Evolutionary conservation across 768 basidiomycete genomes (phyloP), one percentile per base, ranked within the genome.

Genomic region (Amylocystis lapponica): DNA sequence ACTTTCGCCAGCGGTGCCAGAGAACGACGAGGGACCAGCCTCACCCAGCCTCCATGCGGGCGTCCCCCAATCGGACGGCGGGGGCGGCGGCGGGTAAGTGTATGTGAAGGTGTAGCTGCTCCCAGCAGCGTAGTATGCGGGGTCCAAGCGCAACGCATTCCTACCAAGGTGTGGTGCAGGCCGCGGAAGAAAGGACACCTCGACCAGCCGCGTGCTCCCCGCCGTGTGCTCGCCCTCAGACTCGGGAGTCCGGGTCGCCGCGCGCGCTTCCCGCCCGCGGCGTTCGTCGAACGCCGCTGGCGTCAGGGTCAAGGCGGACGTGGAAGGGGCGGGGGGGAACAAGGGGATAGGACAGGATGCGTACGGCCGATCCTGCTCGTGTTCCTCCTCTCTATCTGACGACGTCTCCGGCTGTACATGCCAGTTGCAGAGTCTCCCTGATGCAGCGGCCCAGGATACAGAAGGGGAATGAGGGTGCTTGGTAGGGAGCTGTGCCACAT

Each of bases 381-480:
- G 25, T 26, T 20, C 22, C 10, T 3, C 9, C 30, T 34, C 41
- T 25, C 41, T 26, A 34, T 26, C 3, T 34, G 34, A 3, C 23
- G 39, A 29, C 17, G 27, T 5, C 39, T 19, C 39, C 19, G 26
- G 39, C 22, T n/a, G n/a, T n/a, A n/a, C n/a, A n/a, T n/a, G n/a
- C n/a, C n/a, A n/a, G n/a, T n/a, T n/a, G n/a, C n/a, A n/a, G 27
- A 14, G 11, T 42, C 39, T 16, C 31, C 25, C 34, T 37, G 21
- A 11, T 29, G 21, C 17, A 4, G 41, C 34, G 39, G 39, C 25
- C 27, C 39, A 21, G 25, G 17, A 21, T 12, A 37, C 21, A 78
- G 68, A 50, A 70, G 72, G n/a, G 70, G 69, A 44, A 68, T 69
- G 30, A 80, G 67, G 47, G 67, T 72, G 47, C 63, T 65, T 27